phyloP scores from a whole-genome alignment of 164 flowering plant species.

The Brasenia schreberi region DNA sequence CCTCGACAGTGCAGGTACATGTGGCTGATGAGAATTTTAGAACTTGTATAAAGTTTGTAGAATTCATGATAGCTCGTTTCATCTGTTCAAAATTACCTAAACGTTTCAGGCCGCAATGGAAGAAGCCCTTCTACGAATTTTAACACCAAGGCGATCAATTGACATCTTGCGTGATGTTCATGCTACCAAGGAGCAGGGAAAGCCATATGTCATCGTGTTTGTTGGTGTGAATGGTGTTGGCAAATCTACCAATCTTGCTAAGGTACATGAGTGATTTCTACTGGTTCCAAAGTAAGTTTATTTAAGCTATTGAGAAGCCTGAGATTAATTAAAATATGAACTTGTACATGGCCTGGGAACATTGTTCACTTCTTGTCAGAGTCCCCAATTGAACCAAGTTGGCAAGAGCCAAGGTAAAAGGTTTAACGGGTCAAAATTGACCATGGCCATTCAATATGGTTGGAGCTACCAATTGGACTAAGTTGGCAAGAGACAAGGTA shows the following conservation, averaged over 20 bases:
- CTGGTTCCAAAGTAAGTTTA: too few relatives aligned
- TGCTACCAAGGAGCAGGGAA: constrained; percentile 82
- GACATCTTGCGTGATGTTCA: constrained; percentile 94
- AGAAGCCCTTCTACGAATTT: constrained; percentile 90
- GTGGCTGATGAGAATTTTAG: neutral
- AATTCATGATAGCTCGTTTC: neutral
- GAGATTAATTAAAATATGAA: too few relatives aligned
- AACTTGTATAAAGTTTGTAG: neutral
- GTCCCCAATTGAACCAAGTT: too few relatives aligned
- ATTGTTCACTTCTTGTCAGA: too few relatives aligned
- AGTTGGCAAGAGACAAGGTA: too few relatives aligned
- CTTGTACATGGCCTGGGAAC: too few relatives aligned
- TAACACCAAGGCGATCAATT: constrained; percentile 92
- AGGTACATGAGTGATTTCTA: constrained; percentile 24
- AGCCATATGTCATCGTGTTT: constrained; percentile 91
- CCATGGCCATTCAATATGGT: too few relatives aligned
- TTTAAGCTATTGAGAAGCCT: too few relatives aligned
- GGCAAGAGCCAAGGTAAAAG: too few relatives aligned
- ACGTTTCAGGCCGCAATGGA: constrained; percentile 84
- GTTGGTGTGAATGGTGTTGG: constrained; percentile 99
- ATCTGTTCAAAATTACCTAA: neutral
- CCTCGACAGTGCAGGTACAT: constrained; percentile 79
- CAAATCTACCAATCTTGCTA: constrained; percentile 94
- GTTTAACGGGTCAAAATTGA: too few relatives aligned
- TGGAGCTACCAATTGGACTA: too few relatives aligned